phyloP scores from a whole-genome alignment of 176 grass and related monocot genomes.

The Puya raimondii region DNA sequence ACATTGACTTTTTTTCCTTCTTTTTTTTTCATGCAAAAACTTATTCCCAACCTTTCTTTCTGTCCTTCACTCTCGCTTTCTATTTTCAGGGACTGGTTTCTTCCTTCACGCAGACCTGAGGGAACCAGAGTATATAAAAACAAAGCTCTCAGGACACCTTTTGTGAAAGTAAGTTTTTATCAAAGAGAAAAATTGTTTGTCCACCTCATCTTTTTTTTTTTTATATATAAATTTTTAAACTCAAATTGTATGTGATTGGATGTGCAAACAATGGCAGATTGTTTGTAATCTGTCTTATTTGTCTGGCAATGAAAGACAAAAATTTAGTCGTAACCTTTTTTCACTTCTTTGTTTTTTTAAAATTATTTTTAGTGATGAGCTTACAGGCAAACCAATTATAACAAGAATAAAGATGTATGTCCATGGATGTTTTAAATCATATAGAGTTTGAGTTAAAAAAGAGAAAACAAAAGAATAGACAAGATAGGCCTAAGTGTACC shows the following conservation, averaged over 20 bases:
- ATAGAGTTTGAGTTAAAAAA: too few relatives aligned
- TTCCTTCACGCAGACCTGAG: constrained; percentile 50
- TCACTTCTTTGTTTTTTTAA: too few relatives aligned
- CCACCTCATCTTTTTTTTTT: not conserved
- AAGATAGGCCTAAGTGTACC: too few relatives aligned
- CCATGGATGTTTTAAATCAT: too few relatives aligned
- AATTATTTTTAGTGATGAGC: not conserved
- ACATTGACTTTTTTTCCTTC: not conserved
- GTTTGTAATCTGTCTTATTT: too few relatives aligned
- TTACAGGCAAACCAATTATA: not conserved
- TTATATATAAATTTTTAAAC: not conserved
- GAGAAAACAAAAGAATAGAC: too few relatives aligned
- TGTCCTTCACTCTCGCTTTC: constrained; percentile 2
- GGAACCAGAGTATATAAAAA: constrained; percentile 68
- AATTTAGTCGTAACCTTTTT: too few relatives aligned
- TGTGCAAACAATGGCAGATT: too few relatives aligned
- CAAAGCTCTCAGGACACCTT: constrained; percentile 67
- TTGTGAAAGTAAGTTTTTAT: constrained; percentile 51
- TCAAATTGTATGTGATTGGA: too few relatives aligned
- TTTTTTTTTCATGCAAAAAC: not conserved
- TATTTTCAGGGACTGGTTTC: constrained; percentile 62
- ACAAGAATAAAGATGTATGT: too few relatives aligned
- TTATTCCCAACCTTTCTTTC: not conserved
- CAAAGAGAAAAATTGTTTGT: not conserved
- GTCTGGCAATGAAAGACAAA: too few relatives aligned